Percentiles rank a stretch among this genome's conserved stretches.
Evolutionary conservation across 108 stramenopile genomes (phyloP).

Genomic region (Pseudonitzschia multiseries): DNA sequence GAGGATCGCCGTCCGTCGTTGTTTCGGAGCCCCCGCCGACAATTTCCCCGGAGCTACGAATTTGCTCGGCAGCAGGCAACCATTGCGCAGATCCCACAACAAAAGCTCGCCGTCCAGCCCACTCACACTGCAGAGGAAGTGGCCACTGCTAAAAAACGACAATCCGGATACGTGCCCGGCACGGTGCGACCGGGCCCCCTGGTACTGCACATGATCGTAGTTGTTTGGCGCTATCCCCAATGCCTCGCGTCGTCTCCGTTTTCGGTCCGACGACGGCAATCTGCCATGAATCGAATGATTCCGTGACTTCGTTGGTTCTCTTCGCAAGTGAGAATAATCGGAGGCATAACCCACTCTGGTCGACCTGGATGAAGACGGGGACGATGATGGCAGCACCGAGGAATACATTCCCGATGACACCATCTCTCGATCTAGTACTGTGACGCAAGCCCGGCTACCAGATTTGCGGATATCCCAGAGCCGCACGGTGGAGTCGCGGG

Average conservation of each 20-base stretch:
- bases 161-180: slow-evolving; percentile 52
- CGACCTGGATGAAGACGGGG: slow-evolving; percentile 1
- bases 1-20: slow-evolving; percentile 25
- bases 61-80: slow-evolving; percentile 36
- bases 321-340: slow-evolving; percentile 39
- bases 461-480: slow-evolving; percentile 83
- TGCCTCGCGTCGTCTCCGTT: not conserved
- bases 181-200: slow-evolving; percentile 30
- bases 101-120: slow-evolving; percentile 47
- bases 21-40: slow-evolving; percentile 20
- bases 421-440: slow-evolving; percentile 53
- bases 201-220: slow-evolving; percentile 25
- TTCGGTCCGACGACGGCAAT: not conserved
- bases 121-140: slow-evolving; percentile 55
- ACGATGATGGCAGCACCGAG: not conserved
- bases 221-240: slow-evolving; percentile 35
- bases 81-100: slow-evolving; percentile 69
- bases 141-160: slow-evolving; percentile 58
- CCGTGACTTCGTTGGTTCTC: slow-evolving; percentile 20
- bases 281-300: slow-evolving; percentile 1
- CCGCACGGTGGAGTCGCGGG: slow-evolving; percentile 57
- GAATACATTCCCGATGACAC: not conserved
- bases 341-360: slow-evolving; percentile 13
- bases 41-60: slow-evolving; percentile 35
- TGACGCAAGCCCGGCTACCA: slow-evolving; percentile 58